Evolutionary conservation across 2,329 filamentous ascomycete species (phyloP), one percentile per base, ranked within the genome.

Genomic region (Gremmenia infestans): DNA sequence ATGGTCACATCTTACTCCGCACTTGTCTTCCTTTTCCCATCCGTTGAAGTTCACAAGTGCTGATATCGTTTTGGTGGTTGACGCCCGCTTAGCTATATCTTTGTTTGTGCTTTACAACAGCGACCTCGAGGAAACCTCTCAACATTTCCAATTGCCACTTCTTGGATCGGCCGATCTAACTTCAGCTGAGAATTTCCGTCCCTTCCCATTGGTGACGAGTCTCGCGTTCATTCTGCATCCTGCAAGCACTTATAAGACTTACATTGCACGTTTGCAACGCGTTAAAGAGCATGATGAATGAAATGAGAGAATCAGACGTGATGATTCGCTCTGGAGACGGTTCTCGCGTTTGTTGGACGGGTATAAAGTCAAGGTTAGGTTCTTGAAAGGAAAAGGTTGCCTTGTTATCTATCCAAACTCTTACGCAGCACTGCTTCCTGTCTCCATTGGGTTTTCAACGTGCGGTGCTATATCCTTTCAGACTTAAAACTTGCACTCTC

Each of bases 231-330:
- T 43, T 32, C 48, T 62, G 55, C 55, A 43, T n/a, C 39, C 63
- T 63, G 62, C 60, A 61, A 51, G 56, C 59, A 63, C 60, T 63
- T 50, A 52, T 58, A n/a, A n/a, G n/a, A n/a, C n/a, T n/a, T n/a
- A 63, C 59, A 62, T 55, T 58, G 59, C 59, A 55, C 48, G 19
- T 49, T 23, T 45, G 42, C 35, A 35, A 50, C 54, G 57, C 50
- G 49, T 40, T 40, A 48, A 47, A 28, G 19, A 46, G 37, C 23
- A 28, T 6, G 14, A 14, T 35, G 6, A 23, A 48, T 32, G 5
- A 36, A 36, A 11, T 49, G 40, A 46, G 23, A 40, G 45, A 22
- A 57, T 58, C 52, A 40, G 57, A 62, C 60, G 63, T 58, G 61
- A 55, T 62, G 55, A 63, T 65, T 63, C 49, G 58, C 32, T 50